Conservation (phyloP, 1,284 basidiomycete genomes). For the Naganishia sp. region DNA sequence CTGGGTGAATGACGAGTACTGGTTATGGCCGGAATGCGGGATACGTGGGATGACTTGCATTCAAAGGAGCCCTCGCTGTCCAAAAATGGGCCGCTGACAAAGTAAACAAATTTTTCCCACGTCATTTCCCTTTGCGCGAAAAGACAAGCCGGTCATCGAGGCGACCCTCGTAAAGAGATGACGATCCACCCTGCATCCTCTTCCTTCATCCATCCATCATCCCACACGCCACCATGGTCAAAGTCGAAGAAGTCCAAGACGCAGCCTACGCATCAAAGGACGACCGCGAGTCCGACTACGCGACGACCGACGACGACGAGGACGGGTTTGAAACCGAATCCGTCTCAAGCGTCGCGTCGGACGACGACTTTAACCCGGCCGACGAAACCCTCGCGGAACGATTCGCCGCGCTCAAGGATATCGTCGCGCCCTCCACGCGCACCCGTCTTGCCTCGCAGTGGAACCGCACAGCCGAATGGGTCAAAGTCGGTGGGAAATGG, state of each 20-base stretch:
- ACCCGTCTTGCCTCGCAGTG: slow-evolving; percentile 68
- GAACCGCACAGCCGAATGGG: slow-evolving; percentile 62
- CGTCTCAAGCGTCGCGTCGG: slow-evolving; percentile 37
- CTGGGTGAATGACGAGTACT: not conserved
- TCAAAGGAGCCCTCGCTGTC: too few species aligned
- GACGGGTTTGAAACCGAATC: slow-evolving; percentile 44
- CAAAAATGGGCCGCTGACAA: too few species aligned
- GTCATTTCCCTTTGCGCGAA: too few species aligned
- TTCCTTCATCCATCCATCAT: not conserved
- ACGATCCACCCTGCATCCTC: too few species aligned
- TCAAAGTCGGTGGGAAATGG: slow-evolving; percentile 63
- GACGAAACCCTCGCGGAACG: slow-evolving; percentile 85
- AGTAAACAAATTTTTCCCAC: too few species aligned
- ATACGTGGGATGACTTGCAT: too few species aligned
- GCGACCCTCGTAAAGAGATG: too few species aligned
- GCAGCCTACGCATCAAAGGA: slow-evolving; percentile 39
- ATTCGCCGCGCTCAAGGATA: slow-evolving; percentile 87
- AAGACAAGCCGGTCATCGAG: too few species aligned
- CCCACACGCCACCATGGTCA: slow-evolving; percentile 43
- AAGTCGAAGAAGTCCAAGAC: slow-evolving; percentile 52
- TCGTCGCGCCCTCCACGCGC: slow-evolving; percentile 87
- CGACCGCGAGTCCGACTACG: slow-evolving; percentile 46
- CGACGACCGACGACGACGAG: slow-evolving; percentile 3
- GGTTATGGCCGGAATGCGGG: too few species aligned
- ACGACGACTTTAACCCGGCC: slow-evolving; percentile 35